A percentile compares a stretch with the other conserved stretches of the same genome.
These are phyloP conservation scores for Pulveroboletus ravenelii DNA, from an alignment of 768 basidiomycete species.

Conservation along the genomic window DNA sequence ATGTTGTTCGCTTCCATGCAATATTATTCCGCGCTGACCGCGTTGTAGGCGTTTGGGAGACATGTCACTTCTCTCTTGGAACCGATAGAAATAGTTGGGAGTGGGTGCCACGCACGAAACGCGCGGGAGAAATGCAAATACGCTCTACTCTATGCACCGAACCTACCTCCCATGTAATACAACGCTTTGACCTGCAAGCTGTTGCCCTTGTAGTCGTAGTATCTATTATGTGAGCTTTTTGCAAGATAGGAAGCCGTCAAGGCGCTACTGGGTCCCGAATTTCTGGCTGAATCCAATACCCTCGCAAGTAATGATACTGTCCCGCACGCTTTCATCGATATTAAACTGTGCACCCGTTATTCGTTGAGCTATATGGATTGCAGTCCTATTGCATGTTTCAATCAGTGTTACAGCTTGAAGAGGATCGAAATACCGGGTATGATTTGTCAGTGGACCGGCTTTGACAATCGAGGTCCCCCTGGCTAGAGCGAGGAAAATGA, in stretches of 20 bases:
- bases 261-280: neutral
- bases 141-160: slow-evolving; percentile 17
- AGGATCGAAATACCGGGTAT: slow-evolving; percentile 50
- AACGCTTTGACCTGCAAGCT: slow-evolving; percentile 5
- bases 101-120: slow-evolving; percentile 2
- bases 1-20: slow-evolving; percentile 16
- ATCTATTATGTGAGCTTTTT: slow-evolving; percentile 8
- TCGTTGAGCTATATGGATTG: slow-evolving; percentile 68
- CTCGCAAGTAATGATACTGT: slow-evolving; percentile 51
- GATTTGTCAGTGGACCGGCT: slow-evolving; percentile 55
- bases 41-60: slow-evolving; percentile 69
- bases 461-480: slow-evolving; percentile 56
- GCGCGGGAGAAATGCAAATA: neutral
- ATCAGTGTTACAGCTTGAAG: neutral
- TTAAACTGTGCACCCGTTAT: slow-evolving; percentile 65
- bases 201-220: slow-evolving; percentile 21
- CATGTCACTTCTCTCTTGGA: slow-evolving; percentile 86
- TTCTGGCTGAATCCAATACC: slow-evolving; percentile 50
- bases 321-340: slow-evolving; percentile 40
- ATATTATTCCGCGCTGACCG: neutral
- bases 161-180: slow-evolving; percentile 23
- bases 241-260: neutral
- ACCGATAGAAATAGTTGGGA: slow-evolving; percentile 37
- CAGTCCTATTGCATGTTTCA: slow-evolving; percentile 38
- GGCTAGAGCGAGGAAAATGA: slow-evolving; percentile 73